Base-by-base conservation (phyloP, 2,329 filamentous ascomycete species). In the Trichophyton simii region DNA sequence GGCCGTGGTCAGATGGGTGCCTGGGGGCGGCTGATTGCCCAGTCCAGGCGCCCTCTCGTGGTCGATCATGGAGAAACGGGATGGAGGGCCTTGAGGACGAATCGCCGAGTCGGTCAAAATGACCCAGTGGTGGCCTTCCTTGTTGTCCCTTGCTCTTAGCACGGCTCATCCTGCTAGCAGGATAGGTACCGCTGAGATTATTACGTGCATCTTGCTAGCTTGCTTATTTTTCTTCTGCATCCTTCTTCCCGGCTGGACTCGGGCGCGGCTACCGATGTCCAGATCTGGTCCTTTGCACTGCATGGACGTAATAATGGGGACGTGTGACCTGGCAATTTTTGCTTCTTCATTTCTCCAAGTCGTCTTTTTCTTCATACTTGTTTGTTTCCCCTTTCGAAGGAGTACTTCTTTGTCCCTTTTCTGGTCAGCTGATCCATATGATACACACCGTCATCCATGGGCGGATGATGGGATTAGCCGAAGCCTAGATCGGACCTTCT, bases 251-350 rank as follows among this genome's bases (percentile, higher is more conserved):
- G 52, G 52, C 31, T 55, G 52, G 52, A 55, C 52, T 55, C 52
- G 52, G 52, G n/a, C 52, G 52, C 52, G 52, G 52, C 52, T 55
- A 55, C 52, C 28, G 52, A 34, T 55, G 52, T 36, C 52, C 28
- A 9, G 48, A 54, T 18, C n/a, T 54, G 48, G 46, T 20, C 46
- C 46, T 52, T 28, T 22, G 9, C 18, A 28, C 48, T 15, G 48
- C 48, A n/a, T 55, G 22, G 28, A 7, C 7, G 28, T 7, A 36
- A 36, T 34, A 31, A 31, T 31, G 28, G 31, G 28, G 52, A 55
- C 52, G 52, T 55, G 28, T 55, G 52, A 55, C 52, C 52, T 20
- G 11, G 22, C 18, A 34, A 28, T 34, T 34, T 55, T 55, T 55
- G 9, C 34, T 36, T 55, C 25, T 36, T 55, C 48, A n/a, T 34